phyloP scores from a whole-genome alignment of 805 yeast genomes.

The Pichia heedii region DNA sequence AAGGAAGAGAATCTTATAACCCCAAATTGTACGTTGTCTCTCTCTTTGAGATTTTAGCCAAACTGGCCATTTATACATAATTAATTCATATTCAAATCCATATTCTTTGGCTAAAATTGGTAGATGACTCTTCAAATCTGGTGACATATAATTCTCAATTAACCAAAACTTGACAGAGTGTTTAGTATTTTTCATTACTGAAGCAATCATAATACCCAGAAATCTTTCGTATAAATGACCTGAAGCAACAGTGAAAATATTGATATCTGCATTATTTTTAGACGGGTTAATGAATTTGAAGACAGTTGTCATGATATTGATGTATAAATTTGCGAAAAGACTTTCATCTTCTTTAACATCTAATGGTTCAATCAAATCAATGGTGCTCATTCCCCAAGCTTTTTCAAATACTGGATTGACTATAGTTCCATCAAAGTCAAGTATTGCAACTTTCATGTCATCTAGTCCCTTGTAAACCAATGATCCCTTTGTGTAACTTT shows the following conservation, averaged over 20 bases:
- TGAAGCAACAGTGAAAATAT: slow-evolving; percentile 75
- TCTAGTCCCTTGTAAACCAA: slow-evolving; percentile 32
- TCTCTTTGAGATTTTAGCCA: slow-evolving; percentile 80
- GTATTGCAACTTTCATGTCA: slow-evolving; percentile 17
- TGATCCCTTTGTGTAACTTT: slow-evolving; percentile 32
- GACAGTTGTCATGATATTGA: neutral
- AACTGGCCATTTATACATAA: slow-evolving; percentile 88
- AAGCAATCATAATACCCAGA: slow-evolving; percentile 67
- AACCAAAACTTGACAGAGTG: slow-evolving; percentile 78
- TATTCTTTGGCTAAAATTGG: slow-evolving; percentile 48
- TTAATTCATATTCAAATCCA: slow-evolving; percentile 62
- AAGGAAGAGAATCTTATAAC: slow-evolving; percentile 74
- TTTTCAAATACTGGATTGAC: slow-evolving; percentile 37
- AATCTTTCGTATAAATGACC: slow-evolving; percentile 74
- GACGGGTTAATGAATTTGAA: neutral
- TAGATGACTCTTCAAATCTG: slow-evolving; percentile 52
- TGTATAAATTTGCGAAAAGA: neutral
- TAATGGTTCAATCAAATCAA: slow-evolving; percentile 5
- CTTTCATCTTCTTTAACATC: slow-evolving; percentile 3
- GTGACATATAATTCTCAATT: slow-evolving; percentile 71
- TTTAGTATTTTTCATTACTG: slow-evolving; percentile 59
- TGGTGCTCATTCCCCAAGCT: slow-evolving; percentile 5
- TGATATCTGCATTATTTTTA: slow-evolving; percentile 50
- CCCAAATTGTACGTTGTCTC: slow-evolving; percentile 76
- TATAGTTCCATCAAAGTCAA: slow-evolving; percentile 37